Evolutionary conservation across 2,329 filamentous ascomycete genomes (phyloP).

Genomic region (Cordyceps militaris): DNA sequence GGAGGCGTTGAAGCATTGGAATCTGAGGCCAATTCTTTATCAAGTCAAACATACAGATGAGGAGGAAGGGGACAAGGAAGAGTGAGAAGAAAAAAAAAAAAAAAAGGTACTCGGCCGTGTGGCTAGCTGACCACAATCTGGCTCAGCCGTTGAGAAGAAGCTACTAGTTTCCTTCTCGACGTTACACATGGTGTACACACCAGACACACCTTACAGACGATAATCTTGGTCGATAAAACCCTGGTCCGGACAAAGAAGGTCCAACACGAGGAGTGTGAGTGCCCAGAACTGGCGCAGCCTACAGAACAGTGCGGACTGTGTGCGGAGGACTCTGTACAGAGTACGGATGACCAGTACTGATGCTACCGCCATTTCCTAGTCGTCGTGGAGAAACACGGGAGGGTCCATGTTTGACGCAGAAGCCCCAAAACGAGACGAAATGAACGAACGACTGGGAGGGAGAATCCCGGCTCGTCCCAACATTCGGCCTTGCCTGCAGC

Average conservation of each 20-base stretch:
- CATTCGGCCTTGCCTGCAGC: neutral
- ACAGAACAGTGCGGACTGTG: too few relatives aligned
- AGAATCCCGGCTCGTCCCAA: neutral
- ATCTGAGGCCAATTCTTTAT: neutral
- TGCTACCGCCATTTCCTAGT: too few relatives aligned
- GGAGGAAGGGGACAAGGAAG: neutral
- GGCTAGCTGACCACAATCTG: neutral
- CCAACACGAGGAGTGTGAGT: neutral
- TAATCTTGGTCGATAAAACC: neutral
- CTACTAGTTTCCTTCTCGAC: neutral
- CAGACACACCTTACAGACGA: too few relatives aligned
- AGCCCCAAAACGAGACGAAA: neutral
- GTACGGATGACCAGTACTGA: too few relatives aligned
- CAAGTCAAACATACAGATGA: neutral
- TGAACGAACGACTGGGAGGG: neutral
- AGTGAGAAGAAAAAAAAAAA: neutral
- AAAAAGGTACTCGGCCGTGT: neutral
- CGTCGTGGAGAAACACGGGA: slow-evolving; percentile 4
- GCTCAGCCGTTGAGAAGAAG: neutral
- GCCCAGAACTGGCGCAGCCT: too few relatives aligned
- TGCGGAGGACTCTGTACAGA: too few relatives aligned
- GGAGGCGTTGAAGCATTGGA: neutral
- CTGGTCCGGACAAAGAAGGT: neutral
- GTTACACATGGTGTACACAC: slow-evolving; percentile 8
- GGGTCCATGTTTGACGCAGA: slow-evolving; percentile 3